Evolutionary conservation across 208 protist genomes (phyloP), one percentile per base, ranked within the genome.

Genomic region (Borovskyia barvae): DNA sequence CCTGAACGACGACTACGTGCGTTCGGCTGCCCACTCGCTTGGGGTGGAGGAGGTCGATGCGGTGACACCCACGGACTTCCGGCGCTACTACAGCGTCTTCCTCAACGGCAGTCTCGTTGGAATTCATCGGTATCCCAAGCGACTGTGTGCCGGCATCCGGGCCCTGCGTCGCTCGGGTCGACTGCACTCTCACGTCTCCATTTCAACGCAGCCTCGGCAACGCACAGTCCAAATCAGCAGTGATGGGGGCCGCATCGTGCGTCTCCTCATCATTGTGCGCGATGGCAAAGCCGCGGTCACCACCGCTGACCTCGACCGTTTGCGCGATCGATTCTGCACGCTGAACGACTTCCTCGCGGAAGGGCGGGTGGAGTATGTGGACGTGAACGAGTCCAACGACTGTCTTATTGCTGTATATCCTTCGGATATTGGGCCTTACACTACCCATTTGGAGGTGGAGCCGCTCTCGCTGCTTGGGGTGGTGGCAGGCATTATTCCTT

Each of bases 371-470:
- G 99, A 99, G 72, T 99, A 98, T 70, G 74, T 99, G 7, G 99
- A 99, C 66, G 98, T 99, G 0, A 99, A 99, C 74, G 99, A 99
- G 83, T 97, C 98, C 24, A 98, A 99, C 64, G 96, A 99, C 59
- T 95, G 81, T 32, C 77, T 97, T 26, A 98, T 99, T 57, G 96
- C 97, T 0, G 72, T 99, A 19, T 96, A 93, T 65, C 87, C 96
- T 22, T 46, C 66, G 3, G 83, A 97, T 32, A 93, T 99, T 48
- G 75, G 68, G 14, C 33, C 87, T 6, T 72, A 92, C 41, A 96
- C 91, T 8, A 98, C 97, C 5, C 96, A 98, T 58, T 51, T 97
- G 14, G 94, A 98, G 56, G 85, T 97, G 48, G 87, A 97, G 60
- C 90, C 91, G 48, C 72, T 95, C 20, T 94, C 88, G 24, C 62